Evolutionary conservation across 1,284 basidiomycete species (phyloP).

Genomic region (Phellinidium pouzarii): DNA sequence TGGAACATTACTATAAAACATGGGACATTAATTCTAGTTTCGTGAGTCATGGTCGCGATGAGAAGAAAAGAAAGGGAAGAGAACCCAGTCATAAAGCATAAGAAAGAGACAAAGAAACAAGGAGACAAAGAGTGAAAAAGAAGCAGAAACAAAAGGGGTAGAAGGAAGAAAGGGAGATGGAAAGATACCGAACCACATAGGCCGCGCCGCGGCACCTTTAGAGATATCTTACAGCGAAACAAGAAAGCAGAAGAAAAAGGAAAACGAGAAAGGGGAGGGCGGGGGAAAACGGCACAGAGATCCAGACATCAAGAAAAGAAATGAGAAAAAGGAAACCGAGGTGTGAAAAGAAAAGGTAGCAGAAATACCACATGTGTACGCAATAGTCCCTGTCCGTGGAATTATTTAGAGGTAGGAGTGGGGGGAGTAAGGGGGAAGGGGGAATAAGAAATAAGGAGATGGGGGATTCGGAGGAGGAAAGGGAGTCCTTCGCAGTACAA

Average conservation of each 20-base stretch:
- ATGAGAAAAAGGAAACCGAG: background rate
- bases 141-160: background rate
- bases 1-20: too few species aligned
- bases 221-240: conserved; percentile 14
- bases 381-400: conserved; percentile 19
- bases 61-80: too few species aligned
- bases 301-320: background rate
- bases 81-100: too few species aligned
- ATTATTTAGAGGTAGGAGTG: background rate
- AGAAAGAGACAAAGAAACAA: too few species aligned
- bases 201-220: conserved; percentile 2
- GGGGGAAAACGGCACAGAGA: background rate
- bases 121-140: background rate
- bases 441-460: background rate
- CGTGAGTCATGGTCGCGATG: too few species aligned
- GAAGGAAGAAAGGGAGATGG: background rate
- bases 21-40: too few species aligned
- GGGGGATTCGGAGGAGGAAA: background rate
- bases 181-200: background rate
- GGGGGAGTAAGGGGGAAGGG: background rate
- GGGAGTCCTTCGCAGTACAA: background rate
- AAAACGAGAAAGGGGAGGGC: background rate
- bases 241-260: background rate
- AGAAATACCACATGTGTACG: conserved; percentile 15
- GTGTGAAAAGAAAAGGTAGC: background rate